Evolutionary conservation across 805 yeast genomes (phyloP), one percentile per base, ranked within the genome.

Genomic region (Candida peoriensis): DNA sequence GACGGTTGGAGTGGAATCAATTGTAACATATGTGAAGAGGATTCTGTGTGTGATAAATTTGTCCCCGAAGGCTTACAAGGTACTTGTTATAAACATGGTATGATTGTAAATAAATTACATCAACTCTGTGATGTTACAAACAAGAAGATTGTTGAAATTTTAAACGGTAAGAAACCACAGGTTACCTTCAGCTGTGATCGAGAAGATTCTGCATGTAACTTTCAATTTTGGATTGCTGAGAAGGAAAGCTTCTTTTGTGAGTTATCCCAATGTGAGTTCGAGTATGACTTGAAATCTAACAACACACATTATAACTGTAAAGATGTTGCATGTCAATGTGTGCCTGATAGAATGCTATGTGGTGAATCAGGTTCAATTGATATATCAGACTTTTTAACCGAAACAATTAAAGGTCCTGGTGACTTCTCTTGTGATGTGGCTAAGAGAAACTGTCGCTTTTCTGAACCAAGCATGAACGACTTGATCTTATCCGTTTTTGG

Each of bases 51-150:
- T 63, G 84, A 86, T 55, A 64, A 83, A 0, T 83, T 93, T 48
- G 76, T 90, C 77, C 97, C 97, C 2, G 88, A 78, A 26, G 84
- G 83, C 3, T 59, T 87, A 36, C 65, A 72, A 39, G 98, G 97
- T 9, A 86, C 95, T 0, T 93, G 98, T 58, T 90, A 88, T 60
- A 72, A 78, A 42, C 74, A 82, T 8, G 98, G 97, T 14, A 73
- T 85, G 47, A 63, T 88, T 29, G 90, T 93, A 16, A 79, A 85
- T 43, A 70, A 76, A 47, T 76, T 82, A 50, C 85, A 81, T 55
- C 97, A 87, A 61, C 84, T 83, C 81, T 93, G 98, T 68, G 83
- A 89, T 52, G 97, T 93, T 13, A 90, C 97, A 14, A 90, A 82
- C 54, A 68, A 78, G 41, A 93, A 90, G 59, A 89, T 93, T 44